These are phyloP conservation scores for Limonium bicolor DNA, from an alignment of 148 eudicot genomes.

Conservation along the genomic window DNA sequence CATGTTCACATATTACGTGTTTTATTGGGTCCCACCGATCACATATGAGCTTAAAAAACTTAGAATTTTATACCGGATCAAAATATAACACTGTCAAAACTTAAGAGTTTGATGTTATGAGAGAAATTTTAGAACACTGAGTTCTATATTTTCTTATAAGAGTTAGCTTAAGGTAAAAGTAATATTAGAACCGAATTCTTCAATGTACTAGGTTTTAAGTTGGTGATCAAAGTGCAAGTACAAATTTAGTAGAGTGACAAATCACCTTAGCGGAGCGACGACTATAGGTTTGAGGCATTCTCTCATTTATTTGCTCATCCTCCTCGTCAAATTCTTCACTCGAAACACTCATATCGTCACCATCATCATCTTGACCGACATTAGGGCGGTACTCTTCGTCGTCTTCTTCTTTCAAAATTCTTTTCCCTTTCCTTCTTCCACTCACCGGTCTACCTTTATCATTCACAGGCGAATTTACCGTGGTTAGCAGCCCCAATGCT, in stretches of 20 bases:
- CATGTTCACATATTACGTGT: too few relatives aligned
- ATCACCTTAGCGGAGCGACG: constrained; percentile 19
- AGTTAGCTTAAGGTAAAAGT: too few relatives aligned
- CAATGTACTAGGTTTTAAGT: too few relatives aligned
- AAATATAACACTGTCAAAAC: too few relatives aligned
- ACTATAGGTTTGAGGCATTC: constrained; percentile 13
- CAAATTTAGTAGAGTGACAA: neutral
- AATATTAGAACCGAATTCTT: too few relatives aligned
- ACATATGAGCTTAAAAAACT: too few relatives aligned
- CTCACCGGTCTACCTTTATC: neutral
- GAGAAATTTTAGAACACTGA: too few relatives aligned
- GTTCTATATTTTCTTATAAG: too few relatives aligned
- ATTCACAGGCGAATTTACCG: constrained; percentile 34
- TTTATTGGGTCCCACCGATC: too few relatives aligned
- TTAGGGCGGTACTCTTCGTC: constrained; percentile 53
- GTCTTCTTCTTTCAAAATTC: constrained; percentile 17
- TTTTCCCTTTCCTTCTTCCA: constrained; percentile 10
- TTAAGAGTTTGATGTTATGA: too few relatives aligned
- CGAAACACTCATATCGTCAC: constrained; percentile 11
- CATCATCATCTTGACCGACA: constrained; percentile 26
- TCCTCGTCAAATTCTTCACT: constrained; percentile 22
- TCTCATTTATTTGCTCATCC: constrained; percentile 8
- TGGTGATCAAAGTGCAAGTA: neutral
- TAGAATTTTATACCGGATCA: too few relatives aligned
- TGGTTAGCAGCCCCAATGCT: constrained; percentile 45